Evolutionary conservation across 805 yeast species (phyloP).

Genomic region (Metschnikowia proteae): DNA sequence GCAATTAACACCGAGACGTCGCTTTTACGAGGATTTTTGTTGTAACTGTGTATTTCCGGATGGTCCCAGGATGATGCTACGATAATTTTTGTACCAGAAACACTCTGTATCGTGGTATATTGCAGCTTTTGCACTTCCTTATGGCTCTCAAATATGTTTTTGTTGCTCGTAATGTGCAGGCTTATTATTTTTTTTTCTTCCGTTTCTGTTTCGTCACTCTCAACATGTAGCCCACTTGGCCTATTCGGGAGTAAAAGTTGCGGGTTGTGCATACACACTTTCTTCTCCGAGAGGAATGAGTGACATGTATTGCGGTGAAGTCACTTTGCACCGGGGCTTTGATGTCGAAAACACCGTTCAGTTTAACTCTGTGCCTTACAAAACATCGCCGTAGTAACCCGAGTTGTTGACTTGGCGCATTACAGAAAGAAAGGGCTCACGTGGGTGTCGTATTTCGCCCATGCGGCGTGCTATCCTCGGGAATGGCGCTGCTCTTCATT

Average conservation of each 20-base stretch:
- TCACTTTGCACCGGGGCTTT: neutral
- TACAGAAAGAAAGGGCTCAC: neutral
- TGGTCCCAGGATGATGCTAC: too few species aligned
- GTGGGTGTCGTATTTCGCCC: neutral
- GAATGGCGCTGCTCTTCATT: neutral
- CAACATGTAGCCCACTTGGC: constrained; percentile 11
- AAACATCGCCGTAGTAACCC: neutral
- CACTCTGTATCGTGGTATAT: neutral
- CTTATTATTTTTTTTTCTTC: constrained; percentile 7
- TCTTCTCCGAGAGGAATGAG: neutral
- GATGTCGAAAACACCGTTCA: neutral
- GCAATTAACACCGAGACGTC: constrained; percentile 1
- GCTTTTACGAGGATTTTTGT: neutral
- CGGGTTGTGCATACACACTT: neutral
- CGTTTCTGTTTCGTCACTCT: constrained; percentile 6
- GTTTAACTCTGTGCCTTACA: neutral
- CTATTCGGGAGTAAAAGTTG: constrained; percentile 7
- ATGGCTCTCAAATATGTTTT: neutral
- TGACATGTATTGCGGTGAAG: constrained; percentile 2
- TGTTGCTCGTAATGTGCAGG: constrained; percentile 10
- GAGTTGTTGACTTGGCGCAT: too few species aligned
- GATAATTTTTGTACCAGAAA: neutral
- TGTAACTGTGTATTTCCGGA: neutral
- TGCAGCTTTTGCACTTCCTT: neutral
- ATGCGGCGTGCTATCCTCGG: neutral